Conservation (phyloP, 169 alveolate genomes). For the Plasmodium knowlesi region DNA sequence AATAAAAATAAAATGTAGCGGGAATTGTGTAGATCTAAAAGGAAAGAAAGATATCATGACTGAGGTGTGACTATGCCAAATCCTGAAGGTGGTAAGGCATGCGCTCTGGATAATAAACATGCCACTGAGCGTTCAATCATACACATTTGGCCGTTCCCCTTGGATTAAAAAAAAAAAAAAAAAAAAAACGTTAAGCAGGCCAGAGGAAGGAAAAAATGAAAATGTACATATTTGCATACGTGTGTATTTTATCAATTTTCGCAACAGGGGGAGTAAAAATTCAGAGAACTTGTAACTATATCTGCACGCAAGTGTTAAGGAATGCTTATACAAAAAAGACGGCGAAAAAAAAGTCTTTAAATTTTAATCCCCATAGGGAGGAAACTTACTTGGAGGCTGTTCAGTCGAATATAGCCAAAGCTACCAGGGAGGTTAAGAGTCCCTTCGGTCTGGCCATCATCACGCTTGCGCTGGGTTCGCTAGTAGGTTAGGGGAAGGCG, state of each 20-base stretch:
- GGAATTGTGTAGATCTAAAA: neutral
- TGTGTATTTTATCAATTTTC: neutral
- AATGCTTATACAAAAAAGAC: neutral
- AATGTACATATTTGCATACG: neutral
- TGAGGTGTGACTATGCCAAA: neutral
- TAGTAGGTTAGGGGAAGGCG: neutral
- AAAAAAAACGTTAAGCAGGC: neutral
- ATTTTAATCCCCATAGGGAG: neutral
- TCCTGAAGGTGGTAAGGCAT: neutral
- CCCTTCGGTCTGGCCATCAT: neutral
- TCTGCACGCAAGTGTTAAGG: conserved; percentile 4
- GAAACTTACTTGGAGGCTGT: conserved; percentile 19
- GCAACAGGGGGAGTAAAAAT: conserved; percentile 11
- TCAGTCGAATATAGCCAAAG: conserved; percentile 7
- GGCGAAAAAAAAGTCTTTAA: neutral
- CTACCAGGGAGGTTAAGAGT: conserved; percentile 8
- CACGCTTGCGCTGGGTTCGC: conserved; percentile 27
- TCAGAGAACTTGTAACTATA: conserved; percentile 20
- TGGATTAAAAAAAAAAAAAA: neutral
- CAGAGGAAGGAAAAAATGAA: conserved; percentile 21
- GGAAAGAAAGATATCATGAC: neutral
- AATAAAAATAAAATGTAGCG: neutral
- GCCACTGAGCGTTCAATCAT: neutral
- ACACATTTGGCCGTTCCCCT: neutral
- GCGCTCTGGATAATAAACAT: neutral